Evolutionary conservation across 1,284 basidiomycete genomes (phyloP), one percentile per base, ranked within the genome.

Genomic region (Cutaneotrichosporon sp.): DNA sequence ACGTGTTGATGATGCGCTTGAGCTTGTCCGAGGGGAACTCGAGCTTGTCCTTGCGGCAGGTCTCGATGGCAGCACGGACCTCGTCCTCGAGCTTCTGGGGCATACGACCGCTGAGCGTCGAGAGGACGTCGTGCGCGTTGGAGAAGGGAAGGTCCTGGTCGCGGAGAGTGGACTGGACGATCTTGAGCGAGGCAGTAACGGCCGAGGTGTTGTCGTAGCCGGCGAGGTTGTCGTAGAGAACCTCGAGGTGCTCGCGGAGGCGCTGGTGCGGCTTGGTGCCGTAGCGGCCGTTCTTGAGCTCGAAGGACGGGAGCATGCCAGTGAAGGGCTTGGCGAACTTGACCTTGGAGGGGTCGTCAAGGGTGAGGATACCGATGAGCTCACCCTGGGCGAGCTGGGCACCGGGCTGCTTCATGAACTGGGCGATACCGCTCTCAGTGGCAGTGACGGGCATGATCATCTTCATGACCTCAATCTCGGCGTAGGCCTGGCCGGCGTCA

Each of bases 381-480:
- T 98, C 97, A 53, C 97, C 97, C n/a, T 95, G 92, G 70, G 92
- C 91, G 62, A 99, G 87, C 68, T 92, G 93, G 72, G 95, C 91
- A 70, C 97, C 97, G 56, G 95, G 92, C 76, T 98, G 94, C 83
- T 98, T 99, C 79, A 99, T 93, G 76, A 99, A 90, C 74, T 95
- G 92, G n/a, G 92, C 88, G 52, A 91, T 86, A 77, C 97, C 97
- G 77, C 95, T 92, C 79, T 99, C 97, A 4, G 90, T 86, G n/a
- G 95, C 93, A 59, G 93, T 88, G 62, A 99, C 87, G 16, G 93
- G 92, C 94, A 97, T 95, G 81, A 95, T 95, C 94, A 97, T 97
- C 83, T 97, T 97, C 94, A 97, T 97, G 70, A 97, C 94, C 86
- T 99, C 97, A 59, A 99, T 98, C 79, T 99, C 97, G 59, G 97